These are phyloP conservation scores for Smallanthus sonchifolius DNA, from an alignment of 129 eudicot genomes.

Conservation along the genomic window DNA sequence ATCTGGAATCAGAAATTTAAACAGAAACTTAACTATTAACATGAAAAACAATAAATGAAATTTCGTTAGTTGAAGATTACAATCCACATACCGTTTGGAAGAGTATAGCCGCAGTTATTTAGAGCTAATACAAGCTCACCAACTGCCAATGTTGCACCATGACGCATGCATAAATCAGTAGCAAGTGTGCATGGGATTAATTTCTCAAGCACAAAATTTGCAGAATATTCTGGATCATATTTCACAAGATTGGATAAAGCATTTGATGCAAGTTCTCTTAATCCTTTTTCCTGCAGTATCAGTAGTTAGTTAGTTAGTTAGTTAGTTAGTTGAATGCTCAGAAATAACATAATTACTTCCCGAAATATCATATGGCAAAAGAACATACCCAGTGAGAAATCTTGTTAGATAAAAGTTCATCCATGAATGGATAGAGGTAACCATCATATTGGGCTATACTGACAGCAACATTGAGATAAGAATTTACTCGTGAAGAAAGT, in stretches of 20 bases:
- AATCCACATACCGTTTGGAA: constrained; percentile 50
- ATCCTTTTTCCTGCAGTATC: constrained; percentile 70
- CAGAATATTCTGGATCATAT: constrained; percentile 77
- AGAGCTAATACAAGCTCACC: constrained; percentile 90
- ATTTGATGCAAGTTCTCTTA: constrained; percentile 92
- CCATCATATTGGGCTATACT: constrained; percentile 81
- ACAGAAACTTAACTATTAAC: not conserved
- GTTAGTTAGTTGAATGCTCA: constrained; percentile 8
- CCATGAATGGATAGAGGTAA: constrained; percentile 86
- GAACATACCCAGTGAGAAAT: constrained; percentile 95
- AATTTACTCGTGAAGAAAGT: constrained; percentile 80
- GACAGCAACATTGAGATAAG: constrained; percentile 88
- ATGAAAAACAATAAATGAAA: constrained; percentile 1
- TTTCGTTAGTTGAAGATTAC: not conserved
- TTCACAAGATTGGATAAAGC: constrained; percentile 81
- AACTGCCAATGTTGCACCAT: constrained; percentile 92
- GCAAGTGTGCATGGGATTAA: constrained; percentile 85
- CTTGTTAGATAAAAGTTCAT: constrained; percentile 75
- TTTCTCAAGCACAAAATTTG: constrained; percentile 66
- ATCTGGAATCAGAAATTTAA: constrained; percentile 38
- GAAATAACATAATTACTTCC: not conserved
- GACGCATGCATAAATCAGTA: constrained; percentile 93
- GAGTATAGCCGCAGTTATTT: constrained; percentile 48
- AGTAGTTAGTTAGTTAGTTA: constrained; percentile 13
- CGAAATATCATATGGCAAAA: constrained; percentile 1